phyloP scores from a whole-genome alignment of 1,284 basidiomycete species.

The Moesziomyces globuligerus region DNA sequence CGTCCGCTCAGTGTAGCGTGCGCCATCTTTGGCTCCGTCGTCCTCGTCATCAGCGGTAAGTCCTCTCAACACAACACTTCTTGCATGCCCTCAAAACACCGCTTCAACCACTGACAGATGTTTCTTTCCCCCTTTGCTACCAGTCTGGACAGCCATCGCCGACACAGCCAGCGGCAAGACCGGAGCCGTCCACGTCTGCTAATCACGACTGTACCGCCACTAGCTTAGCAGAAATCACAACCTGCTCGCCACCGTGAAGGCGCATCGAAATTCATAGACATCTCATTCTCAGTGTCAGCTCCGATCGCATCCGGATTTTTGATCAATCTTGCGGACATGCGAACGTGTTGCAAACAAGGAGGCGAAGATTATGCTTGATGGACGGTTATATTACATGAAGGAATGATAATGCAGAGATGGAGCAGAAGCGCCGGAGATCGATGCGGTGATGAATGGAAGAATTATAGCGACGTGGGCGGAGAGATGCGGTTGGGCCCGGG shows the following conservation, averaged over 20 bases:
- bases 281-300: no score
- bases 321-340: no score
- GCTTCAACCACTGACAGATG: not conserved
- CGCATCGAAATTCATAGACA: no score
- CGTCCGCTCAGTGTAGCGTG: constrained; percentile 59
- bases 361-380: no score
- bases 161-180: constrained; percentile 44
- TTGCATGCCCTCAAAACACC: no score
- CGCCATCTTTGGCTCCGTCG: constrained; percentile 61
- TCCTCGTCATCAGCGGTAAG: constrained; percentile 57
- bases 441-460: not conserved
- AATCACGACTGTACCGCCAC: not conserved
- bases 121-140: not conserved
- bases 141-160: constrained; percentile 49
- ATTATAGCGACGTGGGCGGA: not conserved
- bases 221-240: not conserved
- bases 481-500: no score
- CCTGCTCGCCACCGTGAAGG: no score
- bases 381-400: not conserved
- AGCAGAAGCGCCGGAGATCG: not conserved
- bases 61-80: no score
- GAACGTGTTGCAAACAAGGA: no score
- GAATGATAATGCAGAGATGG: not conserved
- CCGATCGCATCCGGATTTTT: no score
- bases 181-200: constrained; percentile 51